Evolutionary conservation across 495 filamentous ascomycete species (phyloP).

Genomic region (Tuber microsphaerosporum): DNA sequence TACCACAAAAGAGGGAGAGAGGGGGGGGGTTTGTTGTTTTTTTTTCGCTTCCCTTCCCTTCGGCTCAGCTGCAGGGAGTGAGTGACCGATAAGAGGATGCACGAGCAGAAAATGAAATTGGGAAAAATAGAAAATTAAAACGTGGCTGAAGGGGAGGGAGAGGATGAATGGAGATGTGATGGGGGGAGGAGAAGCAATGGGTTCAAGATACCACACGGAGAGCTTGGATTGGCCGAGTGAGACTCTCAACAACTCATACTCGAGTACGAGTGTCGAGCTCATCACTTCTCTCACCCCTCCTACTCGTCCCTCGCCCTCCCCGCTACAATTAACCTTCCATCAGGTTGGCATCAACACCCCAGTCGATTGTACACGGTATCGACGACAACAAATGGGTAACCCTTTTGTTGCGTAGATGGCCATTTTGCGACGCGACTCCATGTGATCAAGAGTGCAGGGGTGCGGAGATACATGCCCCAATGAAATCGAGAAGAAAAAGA

Average conservation of each 20-base stretch:
- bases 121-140: constrained; percentile 10
- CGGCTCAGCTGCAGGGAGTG: constrained; percentile 5
- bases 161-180: not conserved
- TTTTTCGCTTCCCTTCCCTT: constrained; percentile 16
- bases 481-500: not conserved
- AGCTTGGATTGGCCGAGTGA: constrained; percentile 3
- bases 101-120: constrained; percentile 28
- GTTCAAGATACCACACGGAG: not conserved
- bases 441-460: constrained; percentile 22
- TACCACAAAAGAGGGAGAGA: not conserved
- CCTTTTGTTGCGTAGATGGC: constrained; percentile 1
- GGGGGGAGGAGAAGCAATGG: not conserved
- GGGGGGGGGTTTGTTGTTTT: constrained; percentile 14
- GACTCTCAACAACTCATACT: constrained; percentile 9
- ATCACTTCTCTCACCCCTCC: constrained; percentile 2
- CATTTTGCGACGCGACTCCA: constrained; percentile 33
- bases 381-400: not conserved
- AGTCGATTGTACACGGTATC: not conserved
- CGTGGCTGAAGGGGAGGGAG: not conserved
- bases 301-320: not conserved
- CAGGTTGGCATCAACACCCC: not conserved
- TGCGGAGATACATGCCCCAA: not conserved
- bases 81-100: constrained; percentile 15
- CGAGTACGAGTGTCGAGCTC: constrained; percentile 1
- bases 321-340: not conserved